Conservation (phyloP, 257 asterid species). For the Eustoma russellianum region DNA sequence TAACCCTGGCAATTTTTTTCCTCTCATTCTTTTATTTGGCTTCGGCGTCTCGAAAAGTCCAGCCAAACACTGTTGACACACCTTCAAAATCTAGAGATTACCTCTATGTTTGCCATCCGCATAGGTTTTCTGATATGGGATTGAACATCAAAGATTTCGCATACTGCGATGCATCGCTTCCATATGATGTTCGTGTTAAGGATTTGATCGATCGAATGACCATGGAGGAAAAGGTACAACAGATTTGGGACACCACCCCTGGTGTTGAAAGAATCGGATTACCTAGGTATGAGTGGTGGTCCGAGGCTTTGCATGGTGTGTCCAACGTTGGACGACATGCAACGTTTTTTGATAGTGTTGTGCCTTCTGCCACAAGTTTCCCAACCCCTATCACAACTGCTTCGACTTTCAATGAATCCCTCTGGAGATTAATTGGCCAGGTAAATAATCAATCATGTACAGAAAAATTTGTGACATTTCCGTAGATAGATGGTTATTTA, state of each 20-base stretch:
- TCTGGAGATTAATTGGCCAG: neutral
- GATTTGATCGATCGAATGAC: conserved; percentile 36
- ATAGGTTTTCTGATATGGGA: conserved; percentile 22
- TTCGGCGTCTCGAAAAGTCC: no score
- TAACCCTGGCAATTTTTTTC: no score
- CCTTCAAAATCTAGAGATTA: neutral
- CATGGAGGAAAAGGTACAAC: conserved; percentile 22
- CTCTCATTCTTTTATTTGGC: no score
- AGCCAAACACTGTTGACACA: no score
- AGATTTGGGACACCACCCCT: conserved; percentile 23
- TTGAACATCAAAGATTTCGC: conserved; percentile 18
- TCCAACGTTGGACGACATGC: conserved; percentile 14
- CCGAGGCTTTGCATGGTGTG: conserved; percentile 39
- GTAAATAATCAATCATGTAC: no score
- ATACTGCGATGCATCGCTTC: conserved; percentile 20
- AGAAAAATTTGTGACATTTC: no score
- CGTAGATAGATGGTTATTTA: no score
- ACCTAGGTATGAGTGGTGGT: conserved; percentile 34
- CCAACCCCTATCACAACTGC: conserved; percentile 19
- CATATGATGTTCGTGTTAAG: conserved; percentile 25
- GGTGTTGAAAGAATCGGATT: conserved; percentile 31
- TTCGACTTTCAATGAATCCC: neutral
- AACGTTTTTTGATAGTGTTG: neutral
- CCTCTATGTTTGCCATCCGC: conserved; percentile 17
- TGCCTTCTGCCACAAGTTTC: conserved; percentile 5